Evolutionary conservation across 2,329 filamentous ascomycete genomes (phyloP).

Genomic region (Penicillium sp.): DNA sequence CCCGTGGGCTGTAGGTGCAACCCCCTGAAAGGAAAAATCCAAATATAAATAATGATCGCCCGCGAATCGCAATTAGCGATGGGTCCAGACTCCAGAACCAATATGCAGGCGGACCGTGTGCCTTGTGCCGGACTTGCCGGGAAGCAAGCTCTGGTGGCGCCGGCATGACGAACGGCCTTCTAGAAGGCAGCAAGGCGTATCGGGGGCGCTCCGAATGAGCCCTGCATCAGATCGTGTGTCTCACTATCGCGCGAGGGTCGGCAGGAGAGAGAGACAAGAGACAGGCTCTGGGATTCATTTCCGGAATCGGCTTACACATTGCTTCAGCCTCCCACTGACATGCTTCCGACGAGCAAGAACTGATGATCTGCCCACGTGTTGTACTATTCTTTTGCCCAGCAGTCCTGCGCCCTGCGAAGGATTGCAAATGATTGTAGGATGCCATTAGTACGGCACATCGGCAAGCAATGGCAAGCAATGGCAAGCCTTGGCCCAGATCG

Average conservation of each 20-base stretch:
- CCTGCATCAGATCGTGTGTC: background rate
- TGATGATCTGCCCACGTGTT: background rate
- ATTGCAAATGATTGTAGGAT: background rate
- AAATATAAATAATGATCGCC: background rate
- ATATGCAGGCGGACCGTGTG: constrained; percentile 4
- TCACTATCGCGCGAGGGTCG: background rate
- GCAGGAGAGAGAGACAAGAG: background rate
- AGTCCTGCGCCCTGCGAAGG: background rate
- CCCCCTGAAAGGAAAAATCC: constrained; percentile 1
- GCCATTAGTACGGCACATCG: background rate
- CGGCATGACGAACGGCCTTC: background rate
- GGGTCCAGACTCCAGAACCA: background rate
- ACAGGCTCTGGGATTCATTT: too few relatives aligned
- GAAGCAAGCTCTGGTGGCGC: constrained; percentile 3
- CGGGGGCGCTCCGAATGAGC: background rate
- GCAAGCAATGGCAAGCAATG: constrained; percentile 4
- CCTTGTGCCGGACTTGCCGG: background rate
- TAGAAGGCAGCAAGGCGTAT: background rate
- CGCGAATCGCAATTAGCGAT: background rate
- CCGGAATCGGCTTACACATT: too few relatives aligned
- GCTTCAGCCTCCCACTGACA: background rate
- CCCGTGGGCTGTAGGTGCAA: background rate
- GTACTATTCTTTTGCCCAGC: background rate
- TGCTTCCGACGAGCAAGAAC: background rate
- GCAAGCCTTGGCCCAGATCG: constrained; percentile 2